Percentiles rank a stretch among this genome's conserved stretches.
phyloP scores from a whole-genome alignment of 805 yeast species.

The Torulaspora indica region DNA sequence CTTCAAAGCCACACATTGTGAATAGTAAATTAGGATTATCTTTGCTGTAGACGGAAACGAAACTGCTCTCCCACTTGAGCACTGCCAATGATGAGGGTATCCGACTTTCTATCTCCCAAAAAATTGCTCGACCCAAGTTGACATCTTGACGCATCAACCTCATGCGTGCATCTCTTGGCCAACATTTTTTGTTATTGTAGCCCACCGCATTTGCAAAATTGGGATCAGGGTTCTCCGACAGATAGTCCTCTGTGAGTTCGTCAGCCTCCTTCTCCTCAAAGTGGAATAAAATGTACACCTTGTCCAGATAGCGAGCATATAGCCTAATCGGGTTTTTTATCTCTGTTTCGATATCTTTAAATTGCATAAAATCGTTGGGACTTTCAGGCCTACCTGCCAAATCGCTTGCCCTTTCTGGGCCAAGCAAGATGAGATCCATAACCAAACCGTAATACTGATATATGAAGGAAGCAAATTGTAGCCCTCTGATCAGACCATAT shows the following conservation, averaged over 20 bases:
- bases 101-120: conserved; percentile 82
- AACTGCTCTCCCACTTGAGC: conserved; percentile 72
- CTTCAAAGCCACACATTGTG: conserved; percentile 93
- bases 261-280: conserved; percentile 69
- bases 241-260: conserved; percentile 67
- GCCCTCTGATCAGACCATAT: conserved; percentile 80
- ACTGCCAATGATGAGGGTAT: conserved; percentile 71
- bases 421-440: conserved; percentile 74
- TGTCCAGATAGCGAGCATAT: conserved; percentile 80
- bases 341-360: conserved; percentile 54
- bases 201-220: conserved; percentile 82
- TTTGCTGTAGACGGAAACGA: conserved; percentile 82
- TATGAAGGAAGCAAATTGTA: conserved; percentile 85
- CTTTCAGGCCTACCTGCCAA: conserved; percentile 70
- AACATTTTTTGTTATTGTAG: conserved; percentile 81
- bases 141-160: conserved; percentile 86
- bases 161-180: conserved; percentile 95
- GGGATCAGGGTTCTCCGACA: conserved; percentile 87
- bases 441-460: conserved; percentile 86
- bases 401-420: conserved; percentile 81
- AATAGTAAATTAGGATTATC: conserved; percentile 87
- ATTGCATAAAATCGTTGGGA: conserved; percentile 79
- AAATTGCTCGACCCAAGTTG: conserved; percentile 83
- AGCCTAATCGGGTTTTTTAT: conserved; percentile 68
- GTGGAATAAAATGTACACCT: conserved; percentile 71